phyloP scores from a whole-genome alignment of 768 basidiomycete species.

The Coprinopsis cinerea region DNA sequence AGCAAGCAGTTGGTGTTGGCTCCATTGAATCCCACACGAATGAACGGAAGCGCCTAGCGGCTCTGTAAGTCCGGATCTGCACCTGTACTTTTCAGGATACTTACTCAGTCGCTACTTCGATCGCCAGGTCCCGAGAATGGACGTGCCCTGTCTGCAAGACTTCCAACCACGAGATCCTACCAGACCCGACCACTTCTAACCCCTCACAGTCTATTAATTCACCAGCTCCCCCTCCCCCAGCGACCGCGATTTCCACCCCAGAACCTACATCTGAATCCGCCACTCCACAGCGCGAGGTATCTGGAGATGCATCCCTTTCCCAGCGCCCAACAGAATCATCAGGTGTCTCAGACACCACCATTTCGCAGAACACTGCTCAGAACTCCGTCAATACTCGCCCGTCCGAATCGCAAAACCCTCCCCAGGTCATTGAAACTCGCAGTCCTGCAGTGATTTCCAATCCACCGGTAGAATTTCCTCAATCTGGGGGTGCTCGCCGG shows the following conservation, averaged over 20 bases:
- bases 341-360: constrained; percentile 1
- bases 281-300: background rate
- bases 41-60: constrained; percentile 76
- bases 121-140: constrained; percentile 72
- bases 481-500: background rate
- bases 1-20: constrained; percentile 82
- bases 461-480: background rate
- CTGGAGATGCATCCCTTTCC: constrained; percentile 5
- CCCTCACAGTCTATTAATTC: background rate
- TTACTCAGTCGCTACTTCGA: background rate
- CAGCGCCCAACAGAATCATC: background rate
- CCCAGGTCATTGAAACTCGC: background rate
- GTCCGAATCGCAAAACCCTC: background rate
- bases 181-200: constrained; percentile 43
- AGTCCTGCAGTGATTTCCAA: background rate
- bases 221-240: background rate
- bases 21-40: constrained; percentile 71
- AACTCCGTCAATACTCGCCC: constrained; percentile 5
- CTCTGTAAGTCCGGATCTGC: constrained; percentile 44
- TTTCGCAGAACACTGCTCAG: constrained; percentile 6
- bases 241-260: constrained; percentile 2
- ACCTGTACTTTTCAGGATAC: too few relatives aligned
- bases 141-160: constrained; percentile 67
- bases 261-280: constrained; percentile 1
- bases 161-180: constrained; percentile 63